Percentiles rank a stretch among this genome's conserved stretches.
Evolutionary conservation across 768 basidiomycete species (phyloP).

Genomic region (Rhizopogon salebrosus): DNA sequence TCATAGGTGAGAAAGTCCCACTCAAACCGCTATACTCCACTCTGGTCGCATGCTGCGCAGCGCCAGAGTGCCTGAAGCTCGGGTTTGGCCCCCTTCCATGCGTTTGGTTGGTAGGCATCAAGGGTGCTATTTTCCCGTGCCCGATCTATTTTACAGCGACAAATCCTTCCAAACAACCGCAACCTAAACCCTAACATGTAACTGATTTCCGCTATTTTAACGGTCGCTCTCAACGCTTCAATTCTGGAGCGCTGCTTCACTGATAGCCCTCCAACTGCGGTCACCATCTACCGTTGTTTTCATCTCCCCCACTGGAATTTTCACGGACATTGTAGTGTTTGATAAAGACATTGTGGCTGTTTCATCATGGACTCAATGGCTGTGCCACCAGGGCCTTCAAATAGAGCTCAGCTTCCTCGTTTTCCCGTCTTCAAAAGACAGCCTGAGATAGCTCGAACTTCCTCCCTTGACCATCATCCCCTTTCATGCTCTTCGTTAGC

Average conservation of each 20-base stretch:
- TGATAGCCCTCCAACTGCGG: neutral
- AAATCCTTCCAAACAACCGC: neutral
- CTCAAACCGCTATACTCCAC: too few relatives aligned
- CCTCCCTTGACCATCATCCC: neutral
- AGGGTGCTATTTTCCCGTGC: neutral
- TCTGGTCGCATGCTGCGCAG: too few relatives aligned
- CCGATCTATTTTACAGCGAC: neutral
- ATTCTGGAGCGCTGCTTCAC: neutral
- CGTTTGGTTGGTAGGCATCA: neutral
- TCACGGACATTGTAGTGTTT: neutral
- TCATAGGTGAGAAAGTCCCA: neutral
- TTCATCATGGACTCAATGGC: neutral
- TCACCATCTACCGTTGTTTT: neutral
- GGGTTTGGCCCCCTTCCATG: neutral
- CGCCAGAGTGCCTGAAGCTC: neutral
- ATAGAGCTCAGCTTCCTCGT: neutral
- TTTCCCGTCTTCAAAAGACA: neutral
- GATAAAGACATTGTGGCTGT: neutral
- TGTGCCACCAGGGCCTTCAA: neutral
- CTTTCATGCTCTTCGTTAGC: too few relatives aligned
- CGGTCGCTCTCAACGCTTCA: neutral
- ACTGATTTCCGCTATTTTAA: neutral
- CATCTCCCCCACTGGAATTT: neutral
- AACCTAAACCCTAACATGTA: neutral
- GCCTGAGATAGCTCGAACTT: neutral